A percentile compares a stretch with the other conserved stretches of the same genome.
phyloP scores from a whole-genome alignment of 2,329 filamentous ascomycete genomes.

The Ceratocystis ficicola region DNA sequence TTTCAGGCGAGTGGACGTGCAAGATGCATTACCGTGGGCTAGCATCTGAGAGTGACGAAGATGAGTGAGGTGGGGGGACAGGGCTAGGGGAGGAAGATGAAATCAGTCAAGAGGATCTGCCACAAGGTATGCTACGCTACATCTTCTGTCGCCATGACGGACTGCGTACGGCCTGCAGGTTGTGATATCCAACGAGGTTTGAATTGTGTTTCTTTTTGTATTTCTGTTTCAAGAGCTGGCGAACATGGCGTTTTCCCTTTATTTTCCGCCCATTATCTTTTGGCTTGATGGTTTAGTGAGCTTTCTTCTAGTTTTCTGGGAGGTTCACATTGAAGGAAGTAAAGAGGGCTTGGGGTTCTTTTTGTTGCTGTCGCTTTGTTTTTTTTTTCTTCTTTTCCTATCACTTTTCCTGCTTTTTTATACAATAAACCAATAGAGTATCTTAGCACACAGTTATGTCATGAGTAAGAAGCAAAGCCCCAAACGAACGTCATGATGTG shows the following conservation, averaged over 20 bases:
- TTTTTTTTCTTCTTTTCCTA: background rate
- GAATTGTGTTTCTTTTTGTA: conserved; percentile 6
- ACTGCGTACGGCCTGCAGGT: background rate
- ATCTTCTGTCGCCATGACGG: too few species aligned
- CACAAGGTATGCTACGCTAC: too few species aligned
- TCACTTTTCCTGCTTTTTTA: background rate
- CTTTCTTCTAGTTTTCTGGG: background rate
- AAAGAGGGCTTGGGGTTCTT: background rate
- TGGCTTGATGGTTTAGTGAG: background rate
- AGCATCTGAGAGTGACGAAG: conserved; percentile 24
- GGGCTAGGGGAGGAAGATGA: background rate
- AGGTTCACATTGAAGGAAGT: background rate
- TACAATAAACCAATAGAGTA: background rate
- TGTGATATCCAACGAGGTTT: conserved; percentile 1
- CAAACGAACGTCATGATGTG: background rate
- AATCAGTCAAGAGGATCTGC: too few species aligned
- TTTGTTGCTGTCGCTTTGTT: background rate
- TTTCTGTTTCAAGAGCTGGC: background rate
- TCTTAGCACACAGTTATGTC: too few species aligned
- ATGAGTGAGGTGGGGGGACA: background rate
- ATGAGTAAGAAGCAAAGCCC: background rate
- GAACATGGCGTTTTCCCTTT: conserved; percentile 1
- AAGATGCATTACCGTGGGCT: conserved; percentile 46
- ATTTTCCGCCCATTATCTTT: background rate
- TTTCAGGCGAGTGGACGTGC: conserved; percentile 76